phyloP scores from a whole-genome alignment of 345 rosid genomes.

The Geranium rotundifolium region DNA sequence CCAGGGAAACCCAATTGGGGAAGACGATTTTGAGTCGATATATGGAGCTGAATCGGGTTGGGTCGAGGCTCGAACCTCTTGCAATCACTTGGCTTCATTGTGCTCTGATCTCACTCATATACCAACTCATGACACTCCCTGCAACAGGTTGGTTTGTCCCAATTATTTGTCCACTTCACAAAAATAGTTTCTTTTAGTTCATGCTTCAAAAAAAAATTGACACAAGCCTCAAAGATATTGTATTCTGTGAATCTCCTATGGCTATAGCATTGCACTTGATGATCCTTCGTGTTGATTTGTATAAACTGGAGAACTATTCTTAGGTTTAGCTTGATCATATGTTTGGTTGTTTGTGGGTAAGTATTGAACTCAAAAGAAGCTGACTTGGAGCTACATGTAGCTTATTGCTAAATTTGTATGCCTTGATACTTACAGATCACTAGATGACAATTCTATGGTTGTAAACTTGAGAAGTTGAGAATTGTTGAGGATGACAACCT shows the following conservation, averaged over 20 bases:
- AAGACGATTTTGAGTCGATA: conserved; percentile 26
- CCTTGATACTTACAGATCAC: not conserved
- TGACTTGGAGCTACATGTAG: not conserved
- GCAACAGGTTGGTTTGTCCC: conserved; percentile 35
- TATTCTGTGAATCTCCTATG: not conserved
- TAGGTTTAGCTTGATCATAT: not conserved
- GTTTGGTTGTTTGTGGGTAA: not conserved
- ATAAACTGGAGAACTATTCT: not conserved
- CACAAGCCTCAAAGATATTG: no score
- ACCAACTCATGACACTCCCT: conserved; percentile 58
- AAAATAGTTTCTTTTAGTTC: not conserved
- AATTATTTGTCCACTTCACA: not conserved
- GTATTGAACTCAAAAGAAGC: not conserved
- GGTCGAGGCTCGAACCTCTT: conserved; percentile 74
- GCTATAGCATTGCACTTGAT: not conserved
- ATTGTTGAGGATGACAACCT: not conserved
- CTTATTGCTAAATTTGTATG: not conserved
- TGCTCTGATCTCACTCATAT: conserved; percentile 53
- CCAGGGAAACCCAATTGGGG: conserved; percentile 24
- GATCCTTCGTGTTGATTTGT: not conserved
- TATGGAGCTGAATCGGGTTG: conserved; percentile 74
- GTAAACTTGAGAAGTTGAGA: not conserved
- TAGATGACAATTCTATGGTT: not conserved
- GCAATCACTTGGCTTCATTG: conserved; percentile 63
- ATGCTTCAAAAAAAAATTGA: not conserved